phyloP scores from a whole-genome alignment of 129 eudicot species.

The Flaveria bidentis region DNA sequence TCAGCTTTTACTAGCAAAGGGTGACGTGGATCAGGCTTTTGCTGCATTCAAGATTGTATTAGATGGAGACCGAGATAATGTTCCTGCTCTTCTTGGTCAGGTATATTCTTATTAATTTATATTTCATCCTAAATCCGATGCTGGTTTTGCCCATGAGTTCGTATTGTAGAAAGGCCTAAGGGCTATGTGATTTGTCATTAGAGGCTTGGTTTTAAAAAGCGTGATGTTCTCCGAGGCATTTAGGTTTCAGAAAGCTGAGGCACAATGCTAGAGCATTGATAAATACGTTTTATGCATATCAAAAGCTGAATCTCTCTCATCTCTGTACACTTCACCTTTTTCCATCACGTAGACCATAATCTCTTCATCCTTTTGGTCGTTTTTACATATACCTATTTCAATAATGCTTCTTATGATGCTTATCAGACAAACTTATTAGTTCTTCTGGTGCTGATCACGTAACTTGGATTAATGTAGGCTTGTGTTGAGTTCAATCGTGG shows the following conservation, averaged over 20 bases:
- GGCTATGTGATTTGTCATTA: not conserved
- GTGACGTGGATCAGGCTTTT: constrained; percentile 92
- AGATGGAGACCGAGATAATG: constrained; percentile 89
- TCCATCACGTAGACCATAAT: too few species aligned
- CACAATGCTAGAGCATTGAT: not conserved
- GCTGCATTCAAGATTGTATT: constrained; percentile 87
- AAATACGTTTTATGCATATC: too few species aligned
- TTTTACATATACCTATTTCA: too few species aligned
- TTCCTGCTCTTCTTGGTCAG: constrained; percentile 99
- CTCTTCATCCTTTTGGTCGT: too few species aligned
- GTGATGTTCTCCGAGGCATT: too few species aligned
- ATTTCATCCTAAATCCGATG: constrained; percentile 2
- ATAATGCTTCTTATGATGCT: not conserved
- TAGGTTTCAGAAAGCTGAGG: not conserved
- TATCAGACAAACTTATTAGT: constrained; percentile 3
- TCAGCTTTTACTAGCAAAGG: constrained; percentile 96
- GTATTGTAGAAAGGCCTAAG: constrained; percentile 1
- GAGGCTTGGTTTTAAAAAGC: not conserved
- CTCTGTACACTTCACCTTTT: too few species aligned
- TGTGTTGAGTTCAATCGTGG: constrained; percentile 95
- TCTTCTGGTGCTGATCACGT: constrained; percentile 21
- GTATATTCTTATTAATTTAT: constrained; percentile 34
- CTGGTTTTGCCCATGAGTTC: constrained; percentile 14
- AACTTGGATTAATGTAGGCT: constrained; percentile 58
- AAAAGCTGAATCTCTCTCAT: too few species aligned